Base-by-base conservation (phyloP, 371 early-diverging fungal species). In the Gilbertella persicaria region DNA sequence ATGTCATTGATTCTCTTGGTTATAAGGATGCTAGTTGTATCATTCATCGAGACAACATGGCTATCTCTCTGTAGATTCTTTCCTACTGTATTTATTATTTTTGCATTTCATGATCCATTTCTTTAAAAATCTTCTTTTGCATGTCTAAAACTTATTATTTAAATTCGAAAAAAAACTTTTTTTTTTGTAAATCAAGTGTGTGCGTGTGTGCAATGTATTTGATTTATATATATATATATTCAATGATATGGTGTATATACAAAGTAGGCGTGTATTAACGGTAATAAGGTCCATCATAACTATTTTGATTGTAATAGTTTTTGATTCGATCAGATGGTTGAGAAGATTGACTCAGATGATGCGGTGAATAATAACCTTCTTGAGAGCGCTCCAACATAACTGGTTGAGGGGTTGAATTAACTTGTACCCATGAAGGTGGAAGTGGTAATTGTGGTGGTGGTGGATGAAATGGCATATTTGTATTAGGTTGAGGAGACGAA, bases 11-110 rank as follows among this genome's bases (percentile, higher is more conserved):
- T 6, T 72, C 88, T 23, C 79, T 97, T 35, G 97, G 97, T 5
- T 96, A 94, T 71, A 82, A 86, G 25, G 95, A 93, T 69, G 86
- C 88, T 8, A 94, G 92, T 50, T 89, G 83, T 60, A 88, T 96
- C 35, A 84, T 94, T 46, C 85, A 92, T 67, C 78, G 94, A 38
- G 92, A 92, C 45, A 96, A 95, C 69, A 69, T 97, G 73, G 91
- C 83, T 25, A 69, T 84, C 62, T 74, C 78, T n/a, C 52, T 81
- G 26, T 73, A 73, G 66, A 45, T 20, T 14, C 17, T 28, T 26
- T 38, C 13, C 20, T 29, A 17, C 24, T 23, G n/a, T n/a, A n/a
- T n/a, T n/a, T n/a, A n/a, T n/a, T n/a, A n/a, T n/a, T n/a, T n/a
- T n/a, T n/a, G n/a, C n/a, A n/a, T n/a, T n/a, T n/a, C n/a, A n/a